Conservation (phyloP, 352 stramenopile species). For the Blastocystis sp. region DNA sequence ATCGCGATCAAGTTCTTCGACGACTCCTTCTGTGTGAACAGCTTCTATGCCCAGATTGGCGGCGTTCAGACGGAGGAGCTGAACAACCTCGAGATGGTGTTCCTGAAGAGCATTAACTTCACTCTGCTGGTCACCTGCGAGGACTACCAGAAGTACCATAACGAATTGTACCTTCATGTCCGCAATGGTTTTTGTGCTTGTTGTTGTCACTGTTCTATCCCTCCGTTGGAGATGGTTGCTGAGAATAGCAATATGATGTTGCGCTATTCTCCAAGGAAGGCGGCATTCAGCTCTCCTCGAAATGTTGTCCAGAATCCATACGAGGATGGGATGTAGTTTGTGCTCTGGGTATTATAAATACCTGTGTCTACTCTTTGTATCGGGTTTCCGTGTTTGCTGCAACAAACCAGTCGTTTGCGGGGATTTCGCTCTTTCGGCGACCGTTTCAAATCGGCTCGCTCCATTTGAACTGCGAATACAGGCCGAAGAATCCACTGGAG, state of each 20-base stretch:
- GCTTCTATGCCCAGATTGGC: constrained; percentile 39
- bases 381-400: constrained; percentile 8
- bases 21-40: constrained; percentile 40
- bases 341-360: neutral
- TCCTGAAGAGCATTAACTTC: constrained; percentile 42
- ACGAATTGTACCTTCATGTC: constrained; percentile 50
- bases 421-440: neutral
- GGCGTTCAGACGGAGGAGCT: constrained; percentile 31
- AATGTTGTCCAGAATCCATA: neutral
- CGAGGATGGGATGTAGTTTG: neutral
- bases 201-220: neutral
- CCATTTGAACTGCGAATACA: constrained; percentile 9
- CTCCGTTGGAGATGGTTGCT: neutral
- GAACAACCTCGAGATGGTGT: constrained; percentile 57
- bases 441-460: neutral
- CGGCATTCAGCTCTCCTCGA: neutral
- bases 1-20: constrained; percentile 63
- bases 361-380: constrained; percentile 9
- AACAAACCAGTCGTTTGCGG: neutral
- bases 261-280: constrained; percentile 2
- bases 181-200: constrained; percentile 6
- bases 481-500: neutral
- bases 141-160: constrained; percentile 56
- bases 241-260: neutral
- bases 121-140: constrained; percentile 35